Base-by-base conservation (phyloP, 768 basidiomycete species). In the Fomitopsis pulvina region DNA sequence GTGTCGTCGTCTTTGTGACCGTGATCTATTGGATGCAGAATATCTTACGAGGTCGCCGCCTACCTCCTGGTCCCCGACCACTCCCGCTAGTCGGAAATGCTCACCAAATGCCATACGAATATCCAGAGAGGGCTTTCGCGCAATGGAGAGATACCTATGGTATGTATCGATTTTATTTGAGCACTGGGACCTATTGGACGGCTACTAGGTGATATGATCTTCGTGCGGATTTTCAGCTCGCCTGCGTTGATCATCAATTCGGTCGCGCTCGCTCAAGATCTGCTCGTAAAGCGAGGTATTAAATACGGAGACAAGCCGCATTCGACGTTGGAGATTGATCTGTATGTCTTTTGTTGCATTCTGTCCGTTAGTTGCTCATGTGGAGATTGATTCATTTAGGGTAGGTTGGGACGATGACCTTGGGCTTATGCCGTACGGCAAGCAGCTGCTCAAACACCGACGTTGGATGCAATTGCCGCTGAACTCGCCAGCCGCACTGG, bases 281-380 rank as follows among this genome's bases (percentile, higher is more conserved):
- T 71, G 16, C 51, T 71, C 47, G 67, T 68, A 44, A 64, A 64
- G 47, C 59, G 63, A 9, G 59, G 64, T 43, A 37, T 50, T 11
- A 65, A 62, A 29, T 69, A 66, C 51, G 66, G 69, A 12, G 66
- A 61, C 52, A 48, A 25, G 4, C 69, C 69, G 1, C 57, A 52
- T 3, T 50, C 67, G n/a, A 56, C 64, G 27, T 51, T 66, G 16
- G 38, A 63, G 2, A 45, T 45, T 25, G 63, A 66, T 39, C 52
- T 66, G 65, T 66, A 42, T 47, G 60, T 39, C 26, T 3, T 41
- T 26, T 5, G 20, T 44, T 7, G 5, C 45, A 26, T 26, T 3
- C 24, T 16, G 16, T 21, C 12, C 6, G 21, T 37, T 8, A 12
- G 41, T 20, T 41, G 4, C 24, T 4, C 6, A 10, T 10, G 21